A percentile compares a stretch with the other conserved stretches of the same genome.
Evolutionary conservation across 2,329 filamentous ascomycete genomes (phyloP).

Genomic region (Epichloe scottii): DNA sequence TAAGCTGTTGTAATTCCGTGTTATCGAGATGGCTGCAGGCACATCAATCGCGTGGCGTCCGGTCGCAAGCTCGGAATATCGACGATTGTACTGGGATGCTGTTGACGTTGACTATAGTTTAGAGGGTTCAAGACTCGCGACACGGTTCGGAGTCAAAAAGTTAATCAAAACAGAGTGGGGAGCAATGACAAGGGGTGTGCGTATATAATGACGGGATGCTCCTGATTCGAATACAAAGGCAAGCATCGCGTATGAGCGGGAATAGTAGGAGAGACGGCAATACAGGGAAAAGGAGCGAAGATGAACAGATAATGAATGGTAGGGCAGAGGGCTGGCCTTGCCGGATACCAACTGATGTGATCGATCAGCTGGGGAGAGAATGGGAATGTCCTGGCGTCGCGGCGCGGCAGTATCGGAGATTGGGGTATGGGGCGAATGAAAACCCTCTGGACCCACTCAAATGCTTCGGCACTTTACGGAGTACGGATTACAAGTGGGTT

Average conservation of each 20-base stretch:
- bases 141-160: background rate
- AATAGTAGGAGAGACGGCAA: background rate
- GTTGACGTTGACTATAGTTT: background rate
- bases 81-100: background rate
- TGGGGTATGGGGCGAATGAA: background rate
- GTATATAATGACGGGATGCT: background rate
- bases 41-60: background rate
- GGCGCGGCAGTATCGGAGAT: constrained; percentile 9
- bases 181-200: background rate
- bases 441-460: too few species aligned
- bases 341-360: background rate
- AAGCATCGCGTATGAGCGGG: background rate
- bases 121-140: background rate
- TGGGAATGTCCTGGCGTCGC: background rate
- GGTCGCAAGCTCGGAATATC: background rate
- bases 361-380: too few species aligned
- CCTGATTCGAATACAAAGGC: background rate
- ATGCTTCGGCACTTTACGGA: too few species aligned
- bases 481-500: too few species aligned
- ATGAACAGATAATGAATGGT: background rate
- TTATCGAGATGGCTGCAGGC: background rate
- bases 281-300: background rate
- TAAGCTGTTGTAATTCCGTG: background rate
- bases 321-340: background rate
- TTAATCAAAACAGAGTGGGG: background rate